Evolutionary conservation across 345 rosid genomes (phyloP), one percentile per base, ranked within the genome.

Genomic region (Physaria fendleri): DNA sequence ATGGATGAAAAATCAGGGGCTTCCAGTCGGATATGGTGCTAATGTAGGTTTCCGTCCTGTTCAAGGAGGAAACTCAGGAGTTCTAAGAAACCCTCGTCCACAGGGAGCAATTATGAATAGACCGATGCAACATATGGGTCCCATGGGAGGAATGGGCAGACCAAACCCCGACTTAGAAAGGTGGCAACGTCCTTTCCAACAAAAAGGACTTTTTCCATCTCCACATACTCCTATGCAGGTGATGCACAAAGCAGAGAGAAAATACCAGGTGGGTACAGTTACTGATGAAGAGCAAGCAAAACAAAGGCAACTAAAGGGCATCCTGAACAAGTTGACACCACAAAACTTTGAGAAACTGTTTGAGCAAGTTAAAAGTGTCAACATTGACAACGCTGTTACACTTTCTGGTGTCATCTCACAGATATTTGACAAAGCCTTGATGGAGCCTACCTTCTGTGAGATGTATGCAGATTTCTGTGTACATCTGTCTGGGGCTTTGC

Each of bases 401-500:
- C 99, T 93, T 65, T 62, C 33, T 10, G 87, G 92, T 35, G 87
- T 93, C 44, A 85, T 93, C 66, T 81, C 88, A 6, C 99, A 89
- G 78, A 93, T 93, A 66, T 94, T 90, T 77, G 96, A 90, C 73
- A 90, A 87, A 79, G 99, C 99, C 66, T 80, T 90, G 49, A 90
- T 82, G 90, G 97, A 90, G 79, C 99, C 97, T 43, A 90, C 97
- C 48, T 94, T 94, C 68, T 85, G 96, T 79, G 96, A 94, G 73
- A 94, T 94, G 96, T 94, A 85, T 78, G 95, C 95, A 9, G 67
- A 85, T 71, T 85, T 90, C 68, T 94, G 99, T 69, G 4, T 7
- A 20, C 78, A 69, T 71, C 91, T 90, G 29, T 86, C 94, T 25
- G 73, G 72, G 50, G 90, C 74, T 35, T 77, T 93, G 54, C 96